Conservation (phyloP, 495 filamentous ascomycete genomes). For the Aspergillus baeticus region DNA sequence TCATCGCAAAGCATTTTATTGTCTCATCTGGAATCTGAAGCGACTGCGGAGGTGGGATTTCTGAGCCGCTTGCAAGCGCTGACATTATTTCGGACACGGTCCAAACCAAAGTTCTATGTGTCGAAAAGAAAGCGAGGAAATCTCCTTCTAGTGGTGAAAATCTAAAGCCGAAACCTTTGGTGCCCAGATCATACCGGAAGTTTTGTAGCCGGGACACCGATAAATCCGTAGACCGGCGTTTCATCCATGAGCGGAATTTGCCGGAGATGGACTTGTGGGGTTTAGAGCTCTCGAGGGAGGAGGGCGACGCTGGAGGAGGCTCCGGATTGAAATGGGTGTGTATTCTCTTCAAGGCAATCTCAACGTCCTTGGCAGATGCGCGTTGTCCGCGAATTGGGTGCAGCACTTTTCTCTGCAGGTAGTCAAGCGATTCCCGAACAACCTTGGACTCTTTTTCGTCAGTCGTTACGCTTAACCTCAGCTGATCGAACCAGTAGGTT, state of each 20-base stretch:
- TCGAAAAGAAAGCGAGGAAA: slow-evolving; percentile 12
- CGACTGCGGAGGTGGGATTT: not conserved
- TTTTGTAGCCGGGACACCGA: not conserved
- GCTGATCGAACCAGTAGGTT: slow-evolving; percentile 13
- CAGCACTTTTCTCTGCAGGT: slow-evolving; percentile 12
- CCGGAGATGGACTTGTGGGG: not conserved
- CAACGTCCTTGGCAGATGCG: slow-evolving; percentile 5
- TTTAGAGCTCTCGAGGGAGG: not conserved
- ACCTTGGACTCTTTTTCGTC: slow-evolving; percentile 1
- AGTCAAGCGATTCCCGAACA: slow-evolving; percentile 14
- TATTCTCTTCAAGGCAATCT: slow-evolving; percentile 6
- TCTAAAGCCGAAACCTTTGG: not conserved
- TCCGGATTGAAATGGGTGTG: not conserved
- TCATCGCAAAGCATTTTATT: slow-evolving; percentile 15
- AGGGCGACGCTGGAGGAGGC: not conserved
- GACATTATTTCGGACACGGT: not conserved
- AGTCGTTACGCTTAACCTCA: not conserved
- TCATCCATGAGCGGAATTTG: not conserved
- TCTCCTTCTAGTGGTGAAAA: slow-evolving; percentile 14
- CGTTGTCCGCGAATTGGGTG: slow-evolving; percentile 5
- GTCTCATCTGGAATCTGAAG: not conserved
- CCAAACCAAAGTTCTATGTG: slow-evolving; percentile 8
- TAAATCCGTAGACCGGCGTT: not conserved
- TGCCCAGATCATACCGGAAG: not conserved
- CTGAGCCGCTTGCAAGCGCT: not conserved